Evolutionary conservation across 2,329 filamentous ascomycete species (phyloP).

Genomic region (Peltaster fructicola): DNA sequence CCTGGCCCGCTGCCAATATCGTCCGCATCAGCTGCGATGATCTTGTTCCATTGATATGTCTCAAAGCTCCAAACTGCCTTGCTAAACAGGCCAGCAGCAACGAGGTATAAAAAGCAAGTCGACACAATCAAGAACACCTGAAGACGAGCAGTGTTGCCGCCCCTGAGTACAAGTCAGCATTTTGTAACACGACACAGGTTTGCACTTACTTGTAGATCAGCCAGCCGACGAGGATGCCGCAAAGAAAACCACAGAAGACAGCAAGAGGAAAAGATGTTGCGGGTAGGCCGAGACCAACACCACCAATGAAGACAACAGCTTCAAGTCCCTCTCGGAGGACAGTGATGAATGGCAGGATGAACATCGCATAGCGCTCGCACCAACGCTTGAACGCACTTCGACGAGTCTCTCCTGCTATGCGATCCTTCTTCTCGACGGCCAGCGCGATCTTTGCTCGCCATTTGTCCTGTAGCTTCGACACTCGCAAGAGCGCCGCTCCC

Average conservation of each 20-base stretch:
- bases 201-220: slow-evolving; percentile 55
- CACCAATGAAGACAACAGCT: slow-evolving; percentile 70
- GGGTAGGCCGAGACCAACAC: slow-evolving; percentile 60
- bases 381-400: slow-evolving; percentile 40
- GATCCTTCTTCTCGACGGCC: slow-evolving; percentile 41
- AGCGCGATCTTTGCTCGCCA: slow-evolving; percentile 70
- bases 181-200: background rate
- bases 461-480: slow-evolving; percentile 71
- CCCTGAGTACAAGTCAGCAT: slow-evolving; percentile 20
- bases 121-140: slow-evolving; percentile 69
- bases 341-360: slow-evolving; percentile 70
- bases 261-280: slow-evolving; percentile 62
- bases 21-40: slow-evolving; percentile 43
- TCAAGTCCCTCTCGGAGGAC: slow-evolving; percentile 77
- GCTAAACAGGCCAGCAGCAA: slow-evolving; percentile 60
- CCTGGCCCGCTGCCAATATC: slow-evolving; percentile 51
- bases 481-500: slow-evolving; percentile 61
- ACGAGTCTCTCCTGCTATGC: slow-evolving; percentile 20
- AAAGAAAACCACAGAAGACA: slow-evolving; percentile 52
- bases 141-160: slow-evolving; percentile 46
- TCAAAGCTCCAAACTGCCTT: slow-evolving; percentile 60
- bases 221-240: slow-evolving; percentile 51
- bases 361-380: slow-evolving; percentile 69
- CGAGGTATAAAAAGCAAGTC: slow-evolving; percentile 69
- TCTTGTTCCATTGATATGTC: slow-evolving; percentile 46